A percentile compares a stretch with the other conserved stretches of the same genome.
Conservation (phyloP, 805 yeast genomes). For the Zygotorulaspora florentina region DNA sequence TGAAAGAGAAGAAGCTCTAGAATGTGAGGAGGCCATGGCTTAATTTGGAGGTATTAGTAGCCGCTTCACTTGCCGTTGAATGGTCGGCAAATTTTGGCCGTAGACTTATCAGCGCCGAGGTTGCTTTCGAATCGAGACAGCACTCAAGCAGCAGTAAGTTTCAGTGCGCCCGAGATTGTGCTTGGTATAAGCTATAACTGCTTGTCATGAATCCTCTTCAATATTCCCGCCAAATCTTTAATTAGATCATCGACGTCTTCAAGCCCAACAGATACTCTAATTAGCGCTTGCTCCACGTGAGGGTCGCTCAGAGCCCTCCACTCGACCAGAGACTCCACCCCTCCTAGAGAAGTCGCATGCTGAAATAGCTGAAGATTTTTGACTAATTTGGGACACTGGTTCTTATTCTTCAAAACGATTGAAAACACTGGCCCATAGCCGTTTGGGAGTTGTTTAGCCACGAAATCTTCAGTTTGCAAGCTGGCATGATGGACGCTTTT, state of each 20-base stretch:
- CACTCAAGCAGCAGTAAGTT: too few species aligned
- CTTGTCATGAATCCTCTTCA: too few species aligned
- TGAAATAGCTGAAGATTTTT: background rate
- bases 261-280: conserved; percentile 31
- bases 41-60: too few species aligned
- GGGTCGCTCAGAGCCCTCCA: conserved; percentile 79
- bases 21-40: too few species aligned
- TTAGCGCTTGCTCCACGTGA: conserved; percentile 47
- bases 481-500: conserved; percentile 14
- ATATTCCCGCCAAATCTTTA: background rate
- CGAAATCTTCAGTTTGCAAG: conserved; percentile 8
- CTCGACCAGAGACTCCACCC: conserved; percentile 84
- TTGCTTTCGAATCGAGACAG: too few species aligned
- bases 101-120: too few species aligned
- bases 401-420: conserved; percentile 9
- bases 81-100: too few species aligned
- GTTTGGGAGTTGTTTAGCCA: conserved; percentile 9
- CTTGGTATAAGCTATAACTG: too few species aligned
- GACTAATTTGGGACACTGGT: background rate
- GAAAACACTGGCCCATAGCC: conserved; percentile 16
- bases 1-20: too few species aligned
- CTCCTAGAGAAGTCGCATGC: conserved; percentile 59
- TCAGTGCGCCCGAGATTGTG: too few species aligned
- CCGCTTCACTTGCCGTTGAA: too few species aligned
- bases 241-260: background rate